Base-by-base conservation (phyloP, 345 rosid genomes). In the Pelargonium nanum region DNA sequence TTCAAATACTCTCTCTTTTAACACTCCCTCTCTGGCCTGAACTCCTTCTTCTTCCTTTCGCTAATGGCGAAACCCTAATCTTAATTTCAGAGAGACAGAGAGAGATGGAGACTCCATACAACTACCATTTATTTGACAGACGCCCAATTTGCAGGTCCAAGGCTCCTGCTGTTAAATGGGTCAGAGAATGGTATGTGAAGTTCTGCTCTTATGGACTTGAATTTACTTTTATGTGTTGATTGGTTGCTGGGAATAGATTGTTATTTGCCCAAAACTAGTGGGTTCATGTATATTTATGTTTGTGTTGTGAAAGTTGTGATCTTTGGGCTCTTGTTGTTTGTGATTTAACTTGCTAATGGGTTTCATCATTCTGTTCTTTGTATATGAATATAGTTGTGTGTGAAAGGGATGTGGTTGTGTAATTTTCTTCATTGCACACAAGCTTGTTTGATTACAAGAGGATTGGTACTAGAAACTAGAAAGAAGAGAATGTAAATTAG, bases 141-240 rank as follows among this genome's bases (percentile, higher is more conserved):
- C 89, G 86, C 26, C 88, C 88, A 53, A 72, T 89, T 58, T 13
- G 78, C 69, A 85, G 66, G 76, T 83, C 95, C 58, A 85, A 80
- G 69, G 24, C 81, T 61, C 96, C 95, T 48, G 86, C 93, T 58
- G 93, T 85, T 25, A 92, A 87, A 74, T 92, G 95, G 95, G 64
- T 77, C 80, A 81, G 66, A 63, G 85, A 87, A 61, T 92, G 96
- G 98, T 92, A 82, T 55, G 7, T 34, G 28, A 17, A 1, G 0
- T 22, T 10, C 24, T 54, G n/a, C 56, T 24, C 15, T 57, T 44
- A 34, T 44, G 19, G 61, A 32, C 26, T 9, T n/a, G 1, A 22
- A 44, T 4, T 51, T 8, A 0, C 6, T 23, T 24, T 26, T 51
- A 19, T 10, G 12, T 62, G 59, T 53, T 50, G 19, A 7, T 34